Percentiles rank a stretch among this genome's conserved stretches.
These are phyloP conservation scores for Agrocybe praecox DNA, from an alignment of 768 basidiomycete species.

Conservation along the genomic window DNA sequence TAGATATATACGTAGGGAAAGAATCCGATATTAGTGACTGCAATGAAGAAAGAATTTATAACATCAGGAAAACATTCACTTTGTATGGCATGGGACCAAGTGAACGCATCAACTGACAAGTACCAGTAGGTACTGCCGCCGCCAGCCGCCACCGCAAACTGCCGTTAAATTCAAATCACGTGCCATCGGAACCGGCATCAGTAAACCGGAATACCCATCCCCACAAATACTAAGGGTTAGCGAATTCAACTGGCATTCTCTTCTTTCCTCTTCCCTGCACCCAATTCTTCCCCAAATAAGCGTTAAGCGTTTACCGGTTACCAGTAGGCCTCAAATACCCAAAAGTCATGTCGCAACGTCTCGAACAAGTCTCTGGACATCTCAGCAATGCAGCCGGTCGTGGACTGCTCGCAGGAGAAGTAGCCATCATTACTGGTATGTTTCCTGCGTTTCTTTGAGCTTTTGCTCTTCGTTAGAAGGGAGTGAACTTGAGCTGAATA, in stretches of 20 bases:
- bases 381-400: constrained; percentile 53
- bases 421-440: constrained; percentile 85
- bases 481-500: not conserved
- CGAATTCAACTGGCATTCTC: not conserved
- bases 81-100: too few relatives aligned
- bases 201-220: not conserved
- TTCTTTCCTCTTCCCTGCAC: constrained; percentile 1
- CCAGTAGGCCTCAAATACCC: not conserved
- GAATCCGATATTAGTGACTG: too few relatives aligned
- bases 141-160: not conserved
- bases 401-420: constrained; percentile 74
- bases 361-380: constrained; percentile 73
- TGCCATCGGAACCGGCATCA: not conserved
- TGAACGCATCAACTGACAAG: too few relatives aligned
- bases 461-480: not conserved
- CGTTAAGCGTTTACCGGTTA: too few relatives aligned
- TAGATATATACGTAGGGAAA: too few relatives aligned
- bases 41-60: too few relatives aligned
- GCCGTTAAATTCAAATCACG: not conserved
- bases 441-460: constrained; percentile 7
- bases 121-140: too few relatives aligned
- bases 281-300: not conserved
- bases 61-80: too few relatives aligned
- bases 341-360: constrained; percentile 51
- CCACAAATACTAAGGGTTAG: not conserved